A percentile compares a stretch with the other conserved stretches of the same genome.
Evolutionary conservation across 805 yeast genomes (phyloP).

Genomic region (Metschnikowia similis): DNA sequence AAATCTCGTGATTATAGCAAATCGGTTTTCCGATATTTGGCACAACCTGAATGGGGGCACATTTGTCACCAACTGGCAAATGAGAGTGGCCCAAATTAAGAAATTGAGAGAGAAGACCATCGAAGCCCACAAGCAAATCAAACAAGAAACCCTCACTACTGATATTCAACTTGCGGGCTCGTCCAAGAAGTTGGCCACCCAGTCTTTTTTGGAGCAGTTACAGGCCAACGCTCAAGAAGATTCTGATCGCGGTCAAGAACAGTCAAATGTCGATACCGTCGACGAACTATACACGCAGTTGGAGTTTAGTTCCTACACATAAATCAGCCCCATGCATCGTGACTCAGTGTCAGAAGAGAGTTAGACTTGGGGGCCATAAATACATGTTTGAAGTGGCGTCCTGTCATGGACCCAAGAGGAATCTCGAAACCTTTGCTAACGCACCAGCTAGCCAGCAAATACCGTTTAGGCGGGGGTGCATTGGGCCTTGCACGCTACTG

Average conservation of each 20-base stretch:
- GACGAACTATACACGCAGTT: constrained; percentile 21
- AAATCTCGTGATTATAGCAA: constrained; percentile 60
- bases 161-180: neutral
- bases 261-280: neutral
- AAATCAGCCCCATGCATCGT: neutral
- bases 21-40: constrained; percentile 75
- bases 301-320: constrained; percentile 33
- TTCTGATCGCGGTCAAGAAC: neutral
- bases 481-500: too few relatives aligned
- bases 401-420: too few relatives aligned
- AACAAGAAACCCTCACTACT: constrained; percentile 18
- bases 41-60: constrained; percentile 46
- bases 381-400: neutral
- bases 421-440: too few relatives aligned
- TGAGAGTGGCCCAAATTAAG: constrained; percentile 54
- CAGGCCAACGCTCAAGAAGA: constrained; percentile 4
- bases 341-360: neutral
- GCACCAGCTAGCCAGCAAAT: neutral
- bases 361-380: neutral
- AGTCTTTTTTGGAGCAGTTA: constrained; percentile 31
- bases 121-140: constrained; percentile 23
- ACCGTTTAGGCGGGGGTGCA: neutral
- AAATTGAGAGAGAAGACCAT: constrained; percentile 26
- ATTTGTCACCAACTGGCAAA: constrained; percentile 63
- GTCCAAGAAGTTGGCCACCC: constrained; percentile 19